Evolutionary conservation across 179 eudicot species (phyloP).

Genomic region (Beta corolliflora): DNA sequence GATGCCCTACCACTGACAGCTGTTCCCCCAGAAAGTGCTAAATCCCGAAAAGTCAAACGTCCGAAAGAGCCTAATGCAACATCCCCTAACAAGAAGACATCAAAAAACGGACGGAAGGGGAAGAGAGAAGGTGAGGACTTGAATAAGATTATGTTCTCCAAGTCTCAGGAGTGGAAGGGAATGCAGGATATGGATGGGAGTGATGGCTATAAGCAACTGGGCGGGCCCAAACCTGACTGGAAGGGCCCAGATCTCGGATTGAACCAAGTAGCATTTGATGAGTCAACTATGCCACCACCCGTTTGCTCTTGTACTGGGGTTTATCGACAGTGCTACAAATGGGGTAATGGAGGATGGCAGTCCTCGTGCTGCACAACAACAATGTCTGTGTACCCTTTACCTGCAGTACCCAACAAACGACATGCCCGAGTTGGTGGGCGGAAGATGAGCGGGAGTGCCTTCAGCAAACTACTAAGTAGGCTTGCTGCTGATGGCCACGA

Average conservation of each 20-base stretch:
- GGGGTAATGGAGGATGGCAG: slow-evolving; percentile 99
- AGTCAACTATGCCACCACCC: slow-evolving; percentile 80
- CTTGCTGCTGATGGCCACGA: slow-evolving; percentile 90
- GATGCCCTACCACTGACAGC: slow-evolving; percentile 44
- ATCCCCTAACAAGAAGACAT: slow-evolving; percentile 52
- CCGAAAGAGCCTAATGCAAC: slow-evolving; percentile 47
- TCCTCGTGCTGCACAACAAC: slow-evolving; percentile 92
- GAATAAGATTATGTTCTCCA: slow-evolving; percentile 34
- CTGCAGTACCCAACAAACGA: slow-evolving; percentile 79
- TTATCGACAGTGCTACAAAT: slow-evolving; percentile 79
- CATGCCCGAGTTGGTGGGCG: slow-evolving; percentile 92
- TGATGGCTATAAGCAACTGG: slow-evolving; percentile 41
- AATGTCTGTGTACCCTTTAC: slow-evolving; percentile 88
- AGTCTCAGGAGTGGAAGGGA: slow-evolving; percentile 51
- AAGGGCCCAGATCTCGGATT: slow-evolving; percentile 64
- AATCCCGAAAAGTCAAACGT: slow-evolving; percentile 56
- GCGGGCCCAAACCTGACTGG: slow-evolving; percentile 48
- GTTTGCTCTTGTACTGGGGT: slow-evolving; percentile 90
- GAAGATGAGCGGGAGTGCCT: slow-evolving; percentile 98
- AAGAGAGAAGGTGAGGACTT: slow-evolving; percentile 54
- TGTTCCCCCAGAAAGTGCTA: slow-evolving; percentile 37
- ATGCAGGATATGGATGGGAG: slow-evolving; percentile 40
- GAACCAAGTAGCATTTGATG: slow-evolving; percentile 80
- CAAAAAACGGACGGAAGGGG: slow-evolving; percentile 51
- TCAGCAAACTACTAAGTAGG: slow-evolving; percentile 77